These are phyloP conservation scores for Candolleomyces eurysporus DNA, from an alignment of 768 basidiomycete genomes.

Conservation along the genomic window DNA sequence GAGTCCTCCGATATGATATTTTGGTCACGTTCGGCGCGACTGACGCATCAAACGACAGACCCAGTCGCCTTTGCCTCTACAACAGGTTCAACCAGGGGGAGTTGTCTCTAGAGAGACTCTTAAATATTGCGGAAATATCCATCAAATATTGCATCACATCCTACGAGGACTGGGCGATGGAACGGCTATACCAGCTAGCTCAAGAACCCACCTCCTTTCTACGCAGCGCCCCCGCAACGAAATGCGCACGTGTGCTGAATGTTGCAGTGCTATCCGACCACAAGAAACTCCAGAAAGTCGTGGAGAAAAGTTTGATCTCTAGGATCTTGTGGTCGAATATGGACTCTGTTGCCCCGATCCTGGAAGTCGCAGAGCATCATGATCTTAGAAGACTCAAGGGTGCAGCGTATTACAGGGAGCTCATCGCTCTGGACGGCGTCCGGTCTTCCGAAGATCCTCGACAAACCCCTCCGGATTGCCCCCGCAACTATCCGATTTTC, in stretches of 20 bases:
- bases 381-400: constrained; percentile 40
- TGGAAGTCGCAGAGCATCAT: constrained; percentile 44
- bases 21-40: not conserved
- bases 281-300: constrained; percentile 42
- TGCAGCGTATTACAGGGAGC: constrained; percentile 52
- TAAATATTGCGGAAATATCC: constrained; percentile 46
- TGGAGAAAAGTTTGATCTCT: constrained; percentile 48
- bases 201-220: constrained; percentile 29
- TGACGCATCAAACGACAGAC: not conserved
- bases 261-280: constrained; percentile 52
- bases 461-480: not conserved
- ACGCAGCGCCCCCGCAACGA: constrained; percentile 25
- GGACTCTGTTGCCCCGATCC: constrained; percentile 41
- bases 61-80: constrained; percentile 22
- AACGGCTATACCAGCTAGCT: constrained; percentile 35
- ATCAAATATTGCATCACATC: constrained; percentile 48
- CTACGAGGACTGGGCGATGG: constrained; percentile 43
- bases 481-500: not conserved
- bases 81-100: constrained; percentile 12
- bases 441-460: not conserved
- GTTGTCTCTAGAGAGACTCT: constrained; percentile 36
- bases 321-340: constrained; percentile 52
- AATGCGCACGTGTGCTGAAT: constrained; percentile 46
- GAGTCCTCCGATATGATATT: constrained; percentile 16
- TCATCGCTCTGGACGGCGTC: constrained; percentile 31